These are phyloP conservation scores for Suillus subluteus DNA, from an alignment of 768 basidiomycete genomes.

Conservation along the genomic window DNA sequence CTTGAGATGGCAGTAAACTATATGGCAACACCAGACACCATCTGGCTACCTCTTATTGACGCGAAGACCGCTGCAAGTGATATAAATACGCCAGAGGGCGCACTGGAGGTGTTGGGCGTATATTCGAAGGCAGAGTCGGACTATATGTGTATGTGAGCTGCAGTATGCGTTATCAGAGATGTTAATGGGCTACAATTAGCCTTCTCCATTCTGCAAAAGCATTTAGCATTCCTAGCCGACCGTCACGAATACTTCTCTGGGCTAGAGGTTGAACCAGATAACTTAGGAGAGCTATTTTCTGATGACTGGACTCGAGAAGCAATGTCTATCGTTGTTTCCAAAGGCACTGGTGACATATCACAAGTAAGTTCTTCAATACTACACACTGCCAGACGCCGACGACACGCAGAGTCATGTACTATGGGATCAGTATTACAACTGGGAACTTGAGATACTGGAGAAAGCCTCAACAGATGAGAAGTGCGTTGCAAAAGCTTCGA, in stretches of 20 bases:
- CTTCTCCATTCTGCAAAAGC: conserved; percentile 71
- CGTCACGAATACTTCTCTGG: conserved; percentile 39
- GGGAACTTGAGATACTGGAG: conserved; percentile 71
- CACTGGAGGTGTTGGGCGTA: conserved; percentile 58
- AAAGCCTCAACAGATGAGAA: conserved; percentile 47
- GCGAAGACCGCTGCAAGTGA: conserved; percentile 53
- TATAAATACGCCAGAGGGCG: conserved; percentile 53
- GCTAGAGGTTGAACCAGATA: conserved; percentile 46
- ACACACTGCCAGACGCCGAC: not conserved
- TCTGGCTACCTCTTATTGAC: conserved; percentile 74
- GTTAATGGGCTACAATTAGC: conserved; percentile 45
- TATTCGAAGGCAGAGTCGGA: conserved; percentile 73
- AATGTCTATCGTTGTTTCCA: conserved; percentile 54
- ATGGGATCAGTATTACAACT: conserved; percentile 75
- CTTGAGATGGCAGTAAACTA: conserved; percentile 68
- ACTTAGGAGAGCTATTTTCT: conserved; percentile 62
- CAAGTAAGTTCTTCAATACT: conserved; percentile 44
- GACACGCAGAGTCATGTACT: conserved; percentile 63
- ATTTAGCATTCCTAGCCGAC: conserved; percentile 61
- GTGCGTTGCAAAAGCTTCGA: conserved; percentile 33
- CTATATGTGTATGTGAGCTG: conserved; percentile 69
- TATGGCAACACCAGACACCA: conserved; percentile 66
- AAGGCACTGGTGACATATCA: conserved; percentile 62
- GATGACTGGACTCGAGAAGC: conserved; percentile 62
- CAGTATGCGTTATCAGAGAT: not conserved